These are phyloP conservation scores for Lyophyllum atratum DNA, from an alignment of 768 basidiomycete genomes.

Conservation along the genomic window DNA sequence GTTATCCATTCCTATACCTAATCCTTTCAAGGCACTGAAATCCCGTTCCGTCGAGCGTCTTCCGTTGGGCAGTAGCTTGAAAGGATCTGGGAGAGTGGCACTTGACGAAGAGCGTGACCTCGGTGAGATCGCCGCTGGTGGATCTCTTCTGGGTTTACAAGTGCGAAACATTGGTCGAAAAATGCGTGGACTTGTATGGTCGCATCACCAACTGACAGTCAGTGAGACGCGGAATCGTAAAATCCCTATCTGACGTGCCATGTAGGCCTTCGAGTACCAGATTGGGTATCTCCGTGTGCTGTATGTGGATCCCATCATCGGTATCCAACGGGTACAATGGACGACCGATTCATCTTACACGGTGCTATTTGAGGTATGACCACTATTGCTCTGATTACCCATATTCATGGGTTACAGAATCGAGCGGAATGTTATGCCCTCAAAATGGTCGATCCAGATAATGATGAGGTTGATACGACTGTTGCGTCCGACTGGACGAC, in stretches of 20 bases:
- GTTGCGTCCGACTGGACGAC: neutral
- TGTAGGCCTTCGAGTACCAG: constrained; percentile 41
- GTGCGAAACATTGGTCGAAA: constrained; percentile 26
- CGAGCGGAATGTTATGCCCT: constrained; percentile 39
- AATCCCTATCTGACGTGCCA: neutral
- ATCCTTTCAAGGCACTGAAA: constrained; percentile 61
- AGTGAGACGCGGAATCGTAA: constrained; percentile 13
- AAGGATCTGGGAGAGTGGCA: constrained; percentile 26
- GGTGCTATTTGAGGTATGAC: constrained; percentile 39
- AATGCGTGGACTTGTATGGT: constrained; percentile 50
- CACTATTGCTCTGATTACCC: neutral
- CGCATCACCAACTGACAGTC: constrained; percentile 42
- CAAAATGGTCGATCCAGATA: constrained; percentile 35
- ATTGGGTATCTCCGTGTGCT: constrained; percentile 29
- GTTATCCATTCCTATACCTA: constrained; percentile 50
- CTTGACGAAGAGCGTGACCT: constrained; percentile 33
- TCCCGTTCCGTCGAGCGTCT: constrained; percentile 52
- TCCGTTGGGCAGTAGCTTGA: constrained; percentile 19
- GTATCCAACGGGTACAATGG: constrained; percentile 38
- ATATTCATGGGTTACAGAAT: constrained; percentile 30
- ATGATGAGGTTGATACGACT: constrained; percentile 24
- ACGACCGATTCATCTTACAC: constrained; percentile 39
- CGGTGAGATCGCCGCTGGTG: constrained; percentile 32
- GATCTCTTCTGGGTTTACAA: constrained; percentile 26
- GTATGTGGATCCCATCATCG: constrained; percentile 24